phyloP scores from a whole-genome alignment of 2,329 filamentous ascomycete species.

The Periconia sp. region DNA sequence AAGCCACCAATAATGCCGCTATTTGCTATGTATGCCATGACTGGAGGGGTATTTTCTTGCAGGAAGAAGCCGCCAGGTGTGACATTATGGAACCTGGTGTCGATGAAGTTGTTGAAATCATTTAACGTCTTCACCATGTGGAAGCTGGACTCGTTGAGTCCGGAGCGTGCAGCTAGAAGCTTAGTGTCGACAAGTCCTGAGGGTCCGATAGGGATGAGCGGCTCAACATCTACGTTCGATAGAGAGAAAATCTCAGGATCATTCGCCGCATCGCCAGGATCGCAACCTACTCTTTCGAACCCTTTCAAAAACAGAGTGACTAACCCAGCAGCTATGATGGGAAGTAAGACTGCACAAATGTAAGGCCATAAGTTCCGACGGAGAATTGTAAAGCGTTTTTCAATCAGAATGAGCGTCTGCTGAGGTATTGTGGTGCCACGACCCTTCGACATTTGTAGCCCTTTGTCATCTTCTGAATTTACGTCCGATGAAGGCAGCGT shows the following conservation, averaged over 20 bases:
- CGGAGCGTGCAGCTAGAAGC: conserved; percentile 34
- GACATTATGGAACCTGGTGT: conserved; percentile 67
- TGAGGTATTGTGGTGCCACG: conserved; percentile 70
- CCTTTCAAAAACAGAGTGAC: conserved; percentile 76
- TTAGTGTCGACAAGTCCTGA: conserved; percentile 35
- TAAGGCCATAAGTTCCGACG: conserved; percentile 81
- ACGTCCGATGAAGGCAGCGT: conserved; percentile 28
- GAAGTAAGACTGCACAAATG: conserved; percentile 74
- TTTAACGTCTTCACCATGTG: conserved; percentile 67
- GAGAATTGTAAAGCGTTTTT: conserved; percentile 78
- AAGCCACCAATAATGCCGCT: conserved; percentile 68
- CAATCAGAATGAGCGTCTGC: conserved; percentile 77
- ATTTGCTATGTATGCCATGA: conserved; percentile 74
- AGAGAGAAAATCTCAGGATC: conserved; percentile 39
- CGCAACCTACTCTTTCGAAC: conserved; percentile 59
- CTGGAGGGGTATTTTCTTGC: conserved; percentile 65
- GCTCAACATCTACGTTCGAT: conserved; percentile 24
- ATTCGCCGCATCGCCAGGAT: conserved; percentile 44
- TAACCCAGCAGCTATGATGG: conserved; percentile 78
- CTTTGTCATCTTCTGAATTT: conserved; percentile 36
- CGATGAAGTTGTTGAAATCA: conserved; percentile 72
- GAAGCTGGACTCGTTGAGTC: conserved; percentile 39
- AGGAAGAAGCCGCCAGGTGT: conserved; percentile 83
- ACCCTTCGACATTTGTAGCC: conserved; percentile 66
- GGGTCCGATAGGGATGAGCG: conserved; percentile 51